Evolutionary conservation across 805 yeast genomes (phyloP), one percentile per base, ranked within the genome.

Genomic region (Sungouiozyma intestinalis): DNA sequence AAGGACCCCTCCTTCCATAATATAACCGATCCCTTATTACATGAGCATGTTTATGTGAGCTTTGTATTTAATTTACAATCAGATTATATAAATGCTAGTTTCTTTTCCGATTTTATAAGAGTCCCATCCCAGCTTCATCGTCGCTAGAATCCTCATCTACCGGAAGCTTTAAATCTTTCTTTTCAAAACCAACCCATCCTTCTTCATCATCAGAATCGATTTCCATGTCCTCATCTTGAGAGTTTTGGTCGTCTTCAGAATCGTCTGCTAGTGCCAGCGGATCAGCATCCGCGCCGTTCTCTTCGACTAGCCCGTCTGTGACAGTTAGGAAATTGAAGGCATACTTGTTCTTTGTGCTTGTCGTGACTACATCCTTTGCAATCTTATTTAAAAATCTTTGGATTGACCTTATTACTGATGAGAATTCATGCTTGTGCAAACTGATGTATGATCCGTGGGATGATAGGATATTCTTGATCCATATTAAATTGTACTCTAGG

Each of bases 391-490:
- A 67, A 54, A 85, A 86, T 54, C 92, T 71, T 54, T 80, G 94
- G 8, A 86, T 64, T 1, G 83, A 72, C 51, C 88, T 76, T 49
- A 85, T 58, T 0, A 81, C 70, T 43, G 78, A 74, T 2, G 77
- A 68, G 52, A 81, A 84, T 40, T 76, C 72, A 46, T 73, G 77
- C 53, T 76, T 78, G 53, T 82, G 73, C 11, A 61, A 60, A 34
- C 75, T 71, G 41, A 92, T 81, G 60, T 75, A 81, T 48, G 72
- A 72, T 11, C 98, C 97, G 57, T 90, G 97, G 16, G 71, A 61
- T 1, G 81, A 69, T 15, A 92, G 61, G 3, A 87, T 52, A 14
- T 73, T 66, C 50, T 79, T 77, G 29, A 90, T 71, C 97, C 98
- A 92, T 9, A 82, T 51, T 48, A 92, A 60, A 52, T 80, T 78